Conservation (phyloP, 768 basidiomycete genomes). For the Boletus tylopilopsis region DNA sequence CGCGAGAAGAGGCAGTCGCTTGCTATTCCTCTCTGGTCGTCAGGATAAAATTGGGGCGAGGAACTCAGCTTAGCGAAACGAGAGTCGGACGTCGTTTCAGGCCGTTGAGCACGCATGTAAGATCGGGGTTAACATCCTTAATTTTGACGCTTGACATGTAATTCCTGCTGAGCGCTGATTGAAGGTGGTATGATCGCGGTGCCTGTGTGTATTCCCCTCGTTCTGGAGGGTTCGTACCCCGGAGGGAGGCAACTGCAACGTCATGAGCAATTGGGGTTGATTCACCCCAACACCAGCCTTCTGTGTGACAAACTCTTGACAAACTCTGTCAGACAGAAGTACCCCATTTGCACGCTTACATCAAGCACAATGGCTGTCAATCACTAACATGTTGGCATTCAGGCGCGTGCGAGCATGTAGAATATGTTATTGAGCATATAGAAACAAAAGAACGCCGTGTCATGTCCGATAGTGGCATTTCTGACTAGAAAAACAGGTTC, state of each 20-base stretch:
- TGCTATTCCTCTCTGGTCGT: constrained; percentile 19
- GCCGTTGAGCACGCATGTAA: constrained; percentile 9
- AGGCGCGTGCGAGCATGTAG: not conserved
- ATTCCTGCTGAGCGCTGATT: not conserved
- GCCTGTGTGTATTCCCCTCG: constrained; percentile 7
- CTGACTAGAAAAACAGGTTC: constrained; percentile 8
- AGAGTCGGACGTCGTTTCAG: constrained; percentile 28
- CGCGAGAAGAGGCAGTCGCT: constrained; percentile 15
- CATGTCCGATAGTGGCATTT: too few species aligned
- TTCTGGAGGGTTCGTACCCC: constrained; percentile 16
- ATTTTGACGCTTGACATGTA: constrained; percentile 1
- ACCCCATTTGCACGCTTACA: constrained; percentile 12
- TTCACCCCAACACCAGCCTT: constrained; percentile 4
- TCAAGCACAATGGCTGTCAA: constrained; percentile 1
- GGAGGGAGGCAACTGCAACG: constrained; percentile 9
- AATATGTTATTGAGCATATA: constrained; percentile 1
- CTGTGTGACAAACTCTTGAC: constrained; percentile 10
- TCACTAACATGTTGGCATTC: constrained; percentile 11
- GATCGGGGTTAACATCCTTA: constrained; percentile 11
- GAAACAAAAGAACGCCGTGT: constrained; percentile 1
- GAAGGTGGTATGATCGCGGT: constrained; percentile 9
- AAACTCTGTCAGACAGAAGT: constrained; percentile 9
- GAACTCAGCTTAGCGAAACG: constrained; percentile 26
- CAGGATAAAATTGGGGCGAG: constrained; percentile 24
- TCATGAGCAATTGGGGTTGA: constrained; percentile 17